Percentiles rank a stretch among this genome's conserved stretches.
Evolutionary conservation across 1,139 yeast species (phyloP).

Genomic region (Debaryomyces sp.): DNA sequence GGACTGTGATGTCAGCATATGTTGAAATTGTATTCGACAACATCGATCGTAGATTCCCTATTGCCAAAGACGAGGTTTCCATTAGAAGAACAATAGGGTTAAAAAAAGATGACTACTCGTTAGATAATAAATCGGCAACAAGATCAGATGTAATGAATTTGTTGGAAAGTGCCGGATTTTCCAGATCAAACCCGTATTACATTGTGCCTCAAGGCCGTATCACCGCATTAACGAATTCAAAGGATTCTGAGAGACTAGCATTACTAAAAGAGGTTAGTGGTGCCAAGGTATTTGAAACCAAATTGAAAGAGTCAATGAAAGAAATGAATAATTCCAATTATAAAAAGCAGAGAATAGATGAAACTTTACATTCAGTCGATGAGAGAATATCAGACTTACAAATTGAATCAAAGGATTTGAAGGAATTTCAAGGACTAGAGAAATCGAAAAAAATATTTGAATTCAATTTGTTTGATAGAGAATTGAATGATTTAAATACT

Average conservation of each 20-base stretch:
- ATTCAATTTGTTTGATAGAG: slow-evolving; percentile 78
- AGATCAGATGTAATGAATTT: slow-evolving; percentile 81
- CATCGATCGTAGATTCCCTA: slow-evolving; percentile 72
- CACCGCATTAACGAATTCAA: slow-evolving; percentile 83
- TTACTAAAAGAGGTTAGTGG: slow-evolving; percentile 93
- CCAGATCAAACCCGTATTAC: slow-evolving; percentile 88
- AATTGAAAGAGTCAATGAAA: slow-evolving; percentile 74
- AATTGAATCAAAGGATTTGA: slow-evolving; percentile 77
- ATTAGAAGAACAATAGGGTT: slow-evolving; percentile 89
- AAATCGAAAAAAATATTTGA: slow-evolving; percentile 71
- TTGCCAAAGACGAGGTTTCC: slow-evolving; percentile 66
- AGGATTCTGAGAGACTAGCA: slow-evolving; percentile 77
- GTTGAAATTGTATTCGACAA: slow-evolving; percentile 91
- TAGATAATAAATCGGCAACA: slow-evolving; percentile 78
- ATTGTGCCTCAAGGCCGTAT: slow-evolving; percentile 97
- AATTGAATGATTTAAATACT: slow-evolving; percentile 61
- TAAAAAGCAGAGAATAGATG: slow-evolving; percentile 75
- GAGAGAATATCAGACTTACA: slow-evolving; percentile 77
- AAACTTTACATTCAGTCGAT: slow-evolving; percentile 69
- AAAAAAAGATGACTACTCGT: slow-evolving; percentile 86
- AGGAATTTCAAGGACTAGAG: slow-evolving; percentile 68
- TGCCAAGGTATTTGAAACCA: slow-evolving; percentile 85
- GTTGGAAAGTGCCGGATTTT: slow-evolving; percentile 91
- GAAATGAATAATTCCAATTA: slow-evolving; percentile 76
- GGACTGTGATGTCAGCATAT: slow-evolving; percentile 89